These are phyloP conservation scores for Coemansia sp. DNA, from an alignment of 192 early-diverging fungal genomes.

Conservation along the genomic window DNA sequence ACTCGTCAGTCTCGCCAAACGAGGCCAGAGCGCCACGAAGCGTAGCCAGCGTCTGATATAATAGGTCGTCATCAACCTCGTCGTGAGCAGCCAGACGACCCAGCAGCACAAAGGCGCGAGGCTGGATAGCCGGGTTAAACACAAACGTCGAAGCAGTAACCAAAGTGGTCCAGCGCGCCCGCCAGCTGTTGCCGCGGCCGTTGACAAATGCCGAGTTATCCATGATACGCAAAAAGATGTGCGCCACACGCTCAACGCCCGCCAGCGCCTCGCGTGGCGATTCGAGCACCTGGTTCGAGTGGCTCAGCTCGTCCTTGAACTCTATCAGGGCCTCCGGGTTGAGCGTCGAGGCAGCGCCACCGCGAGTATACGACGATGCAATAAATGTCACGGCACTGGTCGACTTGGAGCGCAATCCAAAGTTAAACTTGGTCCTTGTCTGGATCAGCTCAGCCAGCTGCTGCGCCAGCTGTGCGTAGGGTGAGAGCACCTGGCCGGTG, in stretches of 20 bases:
- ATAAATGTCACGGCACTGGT: conserved; percentile 54
- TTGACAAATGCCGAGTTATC: conserved; percentile 45
- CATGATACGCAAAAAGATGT: conserved; percentile 59
- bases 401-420: conserved; percentile 52
- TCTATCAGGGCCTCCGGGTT: conserved; percentile 53
- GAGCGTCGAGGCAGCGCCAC: conserved; percentile 52
- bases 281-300: conserved; percentile 15
- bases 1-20: conserved; percentile 79
- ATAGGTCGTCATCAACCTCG: conserved; percentile 86
- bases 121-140: conserved; percentile 90
- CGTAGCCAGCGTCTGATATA: conserved; percentile 92
- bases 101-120: conserved; percentile 87
- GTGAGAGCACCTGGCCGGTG: conserved; percentile 67
- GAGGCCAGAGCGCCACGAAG: conserved; percentile 81
- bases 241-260: conserved; percentile 60
- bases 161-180: conserved; percentile 89
- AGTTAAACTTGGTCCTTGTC: conserved; percentile 43
- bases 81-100: conserved; percentile 80
- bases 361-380: conserved; percentile 53
- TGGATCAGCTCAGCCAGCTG: conserved; percentile 52
- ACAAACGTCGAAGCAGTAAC: conserved; percentile 91
- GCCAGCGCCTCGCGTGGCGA: conserved; percentile 46
- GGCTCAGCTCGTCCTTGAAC: conserved; percentile 48
- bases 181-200: conserved; percentile 78
- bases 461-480: conserved; percentile 62